Evolutionary conservation across 202 grass and related monocot genomes (phyloP), one percentile per base, ranked within the genome.

Genomic region (Cymbopogon flexuosus): DNA sequence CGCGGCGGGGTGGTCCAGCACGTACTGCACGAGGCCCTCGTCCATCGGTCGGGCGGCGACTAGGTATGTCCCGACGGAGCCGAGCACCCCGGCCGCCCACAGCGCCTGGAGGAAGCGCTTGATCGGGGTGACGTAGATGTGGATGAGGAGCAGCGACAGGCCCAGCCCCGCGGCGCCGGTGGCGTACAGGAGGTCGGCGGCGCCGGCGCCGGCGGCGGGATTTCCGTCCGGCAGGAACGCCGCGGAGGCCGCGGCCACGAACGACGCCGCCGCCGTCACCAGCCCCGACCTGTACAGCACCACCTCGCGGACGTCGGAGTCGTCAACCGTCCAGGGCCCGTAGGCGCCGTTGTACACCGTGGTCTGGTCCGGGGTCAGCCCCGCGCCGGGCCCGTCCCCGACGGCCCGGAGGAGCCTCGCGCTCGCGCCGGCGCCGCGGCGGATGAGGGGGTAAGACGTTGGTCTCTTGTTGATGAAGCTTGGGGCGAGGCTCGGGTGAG

Each of bases 51-150:
- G 80, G 19, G 92, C 92, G 39, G 79, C 81, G 40, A 57, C 76
- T 45, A 87, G 54, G 83, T 94, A 98, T 4, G 86, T 77, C 39
- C 86, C 88, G 14, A 89, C 23, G 75, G 95, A 98, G 3, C 95
- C 95, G 39, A 91, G 2, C 34, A 82, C 81, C 12, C 95, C 95
- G 77, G 72, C 36, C 1, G 70, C 85, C 92, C 90, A 98, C 3
- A 98, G 83, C 56, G 88, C 90, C 83, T 98, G 95, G 67, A 98
- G 84, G 75, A 98, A 93, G 19, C 92, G 86, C 78, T 98, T 94
- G 80, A 98, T 91, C 2, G 95, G 81, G 1, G 95, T 90, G 36
- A 98, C 84, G 6, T 94, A 98, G 65, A 98, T 98, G 81, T 98
- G 95, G 52, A 98, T 98, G 2, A 98, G 68, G 21, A 98, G 43